A percentile compares a stretch with the other conserved stretches of the same genome.
Evolutionary conservation across 345 rosid genomes (phyloP).

Genomic region (Laguncularia racemosa): DNA sequence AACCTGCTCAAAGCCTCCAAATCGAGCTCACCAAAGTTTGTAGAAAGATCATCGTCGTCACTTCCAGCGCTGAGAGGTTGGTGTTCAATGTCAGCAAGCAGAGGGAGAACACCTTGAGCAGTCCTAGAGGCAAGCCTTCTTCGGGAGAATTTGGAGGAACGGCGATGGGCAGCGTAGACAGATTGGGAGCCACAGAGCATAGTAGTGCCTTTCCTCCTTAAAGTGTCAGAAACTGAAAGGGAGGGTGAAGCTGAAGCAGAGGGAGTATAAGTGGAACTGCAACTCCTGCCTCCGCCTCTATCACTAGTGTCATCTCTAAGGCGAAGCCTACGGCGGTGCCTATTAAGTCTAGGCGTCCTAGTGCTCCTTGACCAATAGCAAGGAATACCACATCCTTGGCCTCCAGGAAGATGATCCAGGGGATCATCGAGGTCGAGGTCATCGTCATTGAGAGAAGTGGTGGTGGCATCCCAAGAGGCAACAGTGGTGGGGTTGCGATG

Average conservation of each 20-base stretch:
- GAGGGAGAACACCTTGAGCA: constrained; percentile 70
- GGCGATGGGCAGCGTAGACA: constrained; percentile 42
- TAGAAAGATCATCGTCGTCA: constrained; percentile 74
- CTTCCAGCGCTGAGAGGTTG: constrained; percentile 35
- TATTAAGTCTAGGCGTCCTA: constrained; percentile 48
- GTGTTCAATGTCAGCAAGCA: constrained; percentile 57
- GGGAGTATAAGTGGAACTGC: constrained; percentile 17
- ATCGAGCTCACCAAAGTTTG: constrained; percentile 88
- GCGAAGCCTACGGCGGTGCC: too few relatives aligned
- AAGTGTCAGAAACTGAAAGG: constrained; percentile 84
- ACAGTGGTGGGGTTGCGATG: constrained; percentile 46
- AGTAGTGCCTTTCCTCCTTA: constrained; percentile 82
- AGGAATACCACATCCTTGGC: constrained; percentile 91
- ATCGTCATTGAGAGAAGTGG: constrained; percentile 70
- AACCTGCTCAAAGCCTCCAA: constrained; percentile 96
- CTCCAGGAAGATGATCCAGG: constrained; percentile 63
- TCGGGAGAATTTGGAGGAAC: constrained; percentile 40
- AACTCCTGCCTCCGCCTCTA: constrained; percentile 61
- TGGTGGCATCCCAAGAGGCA: constrained; percentile 90
- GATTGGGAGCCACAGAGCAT: constrained; percentile 71
- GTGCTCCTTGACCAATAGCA: constrained; percentile 68
- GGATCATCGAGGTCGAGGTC: constrained; percentile 41
- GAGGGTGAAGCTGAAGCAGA: constrained; percentile 18
- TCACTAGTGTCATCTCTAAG: constrained; percentile 1
- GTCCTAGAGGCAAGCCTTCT: constrained; percentile 46